Conservation (phyloP, 139 green algal genomes). For the Diplosphaera chodatii region DNA sequence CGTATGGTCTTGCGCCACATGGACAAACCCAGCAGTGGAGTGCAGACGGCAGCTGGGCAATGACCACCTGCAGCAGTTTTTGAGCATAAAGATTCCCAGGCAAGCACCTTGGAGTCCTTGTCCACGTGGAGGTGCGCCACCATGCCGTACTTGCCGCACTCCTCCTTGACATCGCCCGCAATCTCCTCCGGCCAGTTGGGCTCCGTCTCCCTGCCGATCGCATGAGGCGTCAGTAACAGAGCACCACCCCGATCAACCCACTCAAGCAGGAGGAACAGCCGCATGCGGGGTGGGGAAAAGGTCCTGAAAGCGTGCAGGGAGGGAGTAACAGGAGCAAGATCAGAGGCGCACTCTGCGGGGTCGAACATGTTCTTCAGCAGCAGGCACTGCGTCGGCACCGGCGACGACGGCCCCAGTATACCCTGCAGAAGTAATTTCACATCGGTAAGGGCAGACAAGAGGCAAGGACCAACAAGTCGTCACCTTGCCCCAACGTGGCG, state of each 20-base stretch:
- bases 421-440: conserved; percentile 45
- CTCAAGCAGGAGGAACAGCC: too few species aligned
- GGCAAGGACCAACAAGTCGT: neutral
- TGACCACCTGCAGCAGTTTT: too few species aligned
- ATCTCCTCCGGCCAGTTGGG: conserved; percentile 87
- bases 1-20: too few species aligned
- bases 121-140: conserved; percentile 81
- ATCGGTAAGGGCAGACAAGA: neutral
- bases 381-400: conserved; percentile 85
- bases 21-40: too few species aligned
- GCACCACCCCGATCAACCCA: too few species aligned
- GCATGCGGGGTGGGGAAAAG: too few species aligned
- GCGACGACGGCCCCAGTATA: conserved; percentile 78
- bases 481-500: too few species aligned
- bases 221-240: too few species aligned
- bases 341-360: conserved; percentile 40
- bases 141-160: conserved; percentile 85
- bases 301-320: too few species aligned
- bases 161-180: conserved; percentile 71
- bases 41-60: too few species aligned
- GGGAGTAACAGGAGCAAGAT: neutral
- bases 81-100: too few species aligned
- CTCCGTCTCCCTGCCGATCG: conserved; percentile 66
- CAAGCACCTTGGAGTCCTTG: conserved; percentile 68
- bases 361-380: conserved; percentile 97